A percentile compares a stretch with the other conserved stretches of the same genome.
phyloP scores from a whole-genome alignment of 2,329 filamentous ascomycete genomes.

The Drechslerella dactyloides region DNA sequence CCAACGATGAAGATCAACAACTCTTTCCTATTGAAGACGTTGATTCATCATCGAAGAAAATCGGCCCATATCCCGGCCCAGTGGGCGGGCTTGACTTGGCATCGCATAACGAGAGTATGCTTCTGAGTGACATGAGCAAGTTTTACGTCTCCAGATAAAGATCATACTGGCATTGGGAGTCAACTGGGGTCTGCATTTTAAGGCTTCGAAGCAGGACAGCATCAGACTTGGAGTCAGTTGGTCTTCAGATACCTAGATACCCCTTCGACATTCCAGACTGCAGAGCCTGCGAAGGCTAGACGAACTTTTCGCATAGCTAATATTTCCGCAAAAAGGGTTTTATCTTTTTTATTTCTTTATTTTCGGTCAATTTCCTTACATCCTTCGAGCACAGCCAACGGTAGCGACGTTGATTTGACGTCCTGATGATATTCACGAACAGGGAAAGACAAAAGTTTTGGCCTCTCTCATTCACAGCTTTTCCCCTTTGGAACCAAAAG shows the following conservation, averaged over 20 bases:
- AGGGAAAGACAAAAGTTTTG: slow-evolving; percentile 52
- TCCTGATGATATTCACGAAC: slow-evolving; percentile 47
- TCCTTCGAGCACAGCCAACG: slow-evolving; percentile 23
- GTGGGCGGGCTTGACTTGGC: slow-evolving; percentile 27
- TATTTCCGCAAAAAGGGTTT: slow-evolving; percentile 3
- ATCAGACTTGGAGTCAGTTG: neutral
- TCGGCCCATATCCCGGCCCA: slow-evolving; percentile 11
- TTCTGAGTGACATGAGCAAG: slow-evolving; percentile 31
- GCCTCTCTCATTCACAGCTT: slow-evolving; percentile 50
- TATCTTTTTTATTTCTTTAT: slow-evolving; percentile 7
- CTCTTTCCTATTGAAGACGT: slow-evolving; percentile 46
- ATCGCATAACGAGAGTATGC: slow-evolving; percentile 26
- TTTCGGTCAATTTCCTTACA: slow-evolving; percentile 15
- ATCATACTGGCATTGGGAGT: slow-evolving; percentile 13
- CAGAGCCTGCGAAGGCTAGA: slow-evolving; percentile 3
- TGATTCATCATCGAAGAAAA: slow-evolving; percentile 42
- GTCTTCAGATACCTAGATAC: slow-evolving; percentile 1
- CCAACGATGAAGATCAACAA: slow-evolving; percentile 26
- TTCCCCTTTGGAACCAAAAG: slow-evolving; percentile 37
- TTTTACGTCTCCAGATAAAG: slow-evolving; percentile 41
- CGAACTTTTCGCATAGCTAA: neutral
- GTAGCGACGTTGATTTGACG: slow-evolving; percentile 9
- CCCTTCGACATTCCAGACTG: neutral
- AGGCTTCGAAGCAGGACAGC: slow-evolving; percentile 3
- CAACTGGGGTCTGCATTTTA: slow-evolving; percentile 19